Base-by-base conservation (phyloP, 768 basidiomycete species). In the Clathrus columnatus region DNA sequence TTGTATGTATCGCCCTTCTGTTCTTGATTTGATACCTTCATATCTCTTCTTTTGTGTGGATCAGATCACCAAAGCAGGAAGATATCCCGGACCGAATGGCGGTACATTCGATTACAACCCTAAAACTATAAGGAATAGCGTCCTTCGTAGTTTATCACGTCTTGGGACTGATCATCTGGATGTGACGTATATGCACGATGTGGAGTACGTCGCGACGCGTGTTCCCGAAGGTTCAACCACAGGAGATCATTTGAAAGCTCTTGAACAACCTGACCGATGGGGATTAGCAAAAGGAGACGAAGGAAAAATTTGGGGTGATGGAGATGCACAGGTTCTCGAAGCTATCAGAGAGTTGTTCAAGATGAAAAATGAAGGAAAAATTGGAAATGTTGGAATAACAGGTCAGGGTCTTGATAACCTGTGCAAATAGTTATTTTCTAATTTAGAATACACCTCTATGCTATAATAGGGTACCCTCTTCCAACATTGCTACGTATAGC, bases 1-100 rank as follows among this genome's bases (percentile, higher is more conserved):
- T 93, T 67, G 88, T 89, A 62, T 50, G 72, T 61, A 58, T 63
- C 6, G 32, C 4, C 32, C 50, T 16, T n/a, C 28, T 32, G 24
- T 18, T 28, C 17, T 30, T 17, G 44, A 47, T 51, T 32, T 42
- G 30, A 7, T 11, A n/a, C 16, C n/a, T 28, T 47, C 16, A 42
- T 27, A 24, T 45, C 16, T 48, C 45, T 24, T 45, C 6, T 5
- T n/a, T 21, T 44, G 48, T 30, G 5, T 11, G 4, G 6, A 48
- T 2, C 55, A 91, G 88, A 84, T 91, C 72, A 90, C 89, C 8
- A 94, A 94, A 66, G 87, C 86, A 58, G 91, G 91, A 21, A 78
- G 91, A 30, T 88, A 85, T 63, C 36, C 36, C 11, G 88, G 86
- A 7, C 32, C 64, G 17, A 63, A 62, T 23, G 63, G 63, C 17